Conservation (phyloP, 2,329 filamentous ascomycete species). For the Aspergillus felis region DNA sequence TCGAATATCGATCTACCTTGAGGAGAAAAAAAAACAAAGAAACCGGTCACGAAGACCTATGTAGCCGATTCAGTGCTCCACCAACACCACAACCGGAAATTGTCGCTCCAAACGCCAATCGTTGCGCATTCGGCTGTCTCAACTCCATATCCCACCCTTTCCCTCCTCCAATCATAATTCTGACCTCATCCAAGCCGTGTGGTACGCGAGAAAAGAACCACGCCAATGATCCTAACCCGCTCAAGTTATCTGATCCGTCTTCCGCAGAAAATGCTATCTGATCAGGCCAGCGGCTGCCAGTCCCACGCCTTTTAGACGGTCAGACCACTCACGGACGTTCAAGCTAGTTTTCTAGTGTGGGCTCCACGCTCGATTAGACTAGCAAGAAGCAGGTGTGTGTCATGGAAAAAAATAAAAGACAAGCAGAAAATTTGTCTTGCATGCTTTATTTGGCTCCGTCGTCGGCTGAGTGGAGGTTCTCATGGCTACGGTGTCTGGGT, state of each 20-base stretch:
- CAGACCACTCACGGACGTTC: neutral
- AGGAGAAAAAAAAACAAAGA: neutral
- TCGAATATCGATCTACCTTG: neutral
- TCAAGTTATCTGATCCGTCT: constrained; percentile 9
- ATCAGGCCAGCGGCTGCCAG: constrained; percentile 1
- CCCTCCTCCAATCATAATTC: neutral
- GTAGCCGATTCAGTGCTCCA: neutral
- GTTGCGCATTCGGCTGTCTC: no score
- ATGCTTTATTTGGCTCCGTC: neutral
- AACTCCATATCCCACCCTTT: neutral
- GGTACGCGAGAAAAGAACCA: no score
- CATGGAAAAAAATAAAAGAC: neutral
- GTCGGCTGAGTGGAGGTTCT: neutral
- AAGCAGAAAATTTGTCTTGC: neutral
- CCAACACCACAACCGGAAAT: neutral
- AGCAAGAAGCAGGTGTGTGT: neutral
- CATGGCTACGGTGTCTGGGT: neutral
- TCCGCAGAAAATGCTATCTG: constrained; percentile 5
- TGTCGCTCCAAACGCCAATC: neutral
- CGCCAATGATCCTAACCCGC: neutral
- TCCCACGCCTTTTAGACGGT: neutral
- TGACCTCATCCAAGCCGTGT: neutral
- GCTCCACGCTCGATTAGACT: neutral
- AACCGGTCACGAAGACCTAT: neutral
- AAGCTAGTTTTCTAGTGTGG: neutral